Evolutionary conservation across 2,329 filamentous ascomycete species (phyloP).

Genomic region (Bretziella fagacearum): DNA sequence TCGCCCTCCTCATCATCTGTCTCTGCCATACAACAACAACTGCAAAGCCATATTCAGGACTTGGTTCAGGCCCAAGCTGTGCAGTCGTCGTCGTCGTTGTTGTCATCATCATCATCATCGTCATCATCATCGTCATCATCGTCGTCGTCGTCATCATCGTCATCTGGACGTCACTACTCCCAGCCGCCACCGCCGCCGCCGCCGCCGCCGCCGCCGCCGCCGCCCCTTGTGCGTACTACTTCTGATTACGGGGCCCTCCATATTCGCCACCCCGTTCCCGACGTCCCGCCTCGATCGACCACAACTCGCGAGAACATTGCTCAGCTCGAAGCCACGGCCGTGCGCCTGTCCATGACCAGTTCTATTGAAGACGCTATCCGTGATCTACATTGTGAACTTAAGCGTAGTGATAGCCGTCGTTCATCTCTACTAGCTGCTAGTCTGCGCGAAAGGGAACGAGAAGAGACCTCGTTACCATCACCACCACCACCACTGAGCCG

Average conservation of each 20-base stretch:
- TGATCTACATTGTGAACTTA: slow-evolving; percentile 53
- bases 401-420: slow-evolving; percentile 49
- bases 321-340: slow-evolving; percentile 57
- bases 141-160: slow-evolving; percentile 11
- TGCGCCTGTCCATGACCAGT: slow-evolving; percentile 54
- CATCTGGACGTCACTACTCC: slow-evolving; percentile 16
- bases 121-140: not conserved
- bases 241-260: slow-evolving; percentile 26
- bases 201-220: slow-evolving; percentile 17
- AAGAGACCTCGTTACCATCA: slow-evolving; percentile 15
- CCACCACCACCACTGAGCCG: slow-evolving; percentile 24
- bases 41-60: no score
- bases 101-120: not conserved
- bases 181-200: slow-evolving; percentile 6
- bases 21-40: no score
- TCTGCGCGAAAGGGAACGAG: slow-evolving; percentile 19
- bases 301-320: slow-evolving; percentile 51
- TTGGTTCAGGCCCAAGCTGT: no score
- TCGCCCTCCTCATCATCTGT: no score
- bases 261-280: slow-evolving; percentile 43
- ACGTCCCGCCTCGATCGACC: slow-evolving; percentile 42
- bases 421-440: slow-evolving; percentile 43
- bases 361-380: slow-evolving; percentile 66
- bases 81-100: not conserved
- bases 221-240: slow-evolving; percentile 32